A percentile compares a stretch with the other conserved stretches of the same genome.
phyloP scores from a whole-genome alignment of 2,329 filamentous ascomycete genomes.

The Sphaceloma murrayae region DNA sequence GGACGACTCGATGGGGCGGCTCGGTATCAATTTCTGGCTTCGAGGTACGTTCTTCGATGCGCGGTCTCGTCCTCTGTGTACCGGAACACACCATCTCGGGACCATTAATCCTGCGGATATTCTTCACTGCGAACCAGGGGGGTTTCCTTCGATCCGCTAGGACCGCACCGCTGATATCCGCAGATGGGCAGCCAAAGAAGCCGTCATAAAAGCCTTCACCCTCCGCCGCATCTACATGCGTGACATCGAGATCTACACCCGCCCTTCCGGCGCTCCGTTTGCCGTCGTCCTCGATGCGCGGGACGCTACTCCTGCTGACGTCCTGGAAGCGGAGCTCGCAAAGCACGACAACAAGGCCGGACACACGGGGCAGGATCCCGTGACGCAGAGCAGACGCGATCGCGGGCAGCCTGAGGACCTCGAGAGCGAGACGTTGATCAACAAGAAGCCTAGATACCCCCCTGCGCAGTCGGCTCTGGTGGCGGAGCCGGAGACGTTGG shows the following conservation, averaged over 20 bases:
- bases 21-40: slow-evolving; percentile 8
- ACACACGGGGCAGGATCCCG: neutral
- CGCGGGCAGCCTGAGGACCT: neutral
- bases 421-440: neutral
- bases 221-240: slow-evolving; percentile 27
- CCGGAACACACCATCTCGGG: too few species aligned
- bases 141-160: too few species aligned
- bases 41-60: slow-evolving; percentile 9
- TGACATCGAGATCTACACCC: slow-evolving; percentile 31
- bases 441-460: neutral
- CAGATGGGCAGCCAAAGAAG: slow-evolving; percentile 45
- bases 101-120: too few species aligned
- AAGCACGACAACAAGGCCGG: too few species aligned
- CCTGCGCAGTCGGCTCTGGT: neutral
- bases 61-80: neutral
- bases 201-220: slow-evolving; percentile 38
- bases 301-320: neutral
- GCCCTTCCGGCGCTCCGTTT: neutral
- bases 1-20: slow-evolving; percentile 1
- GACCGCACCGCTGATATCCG: neutral
- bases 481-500: neutral
- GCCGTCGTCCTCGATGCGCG: slow-evolving; percentile 12
- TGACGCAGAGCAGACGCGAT: neutral
- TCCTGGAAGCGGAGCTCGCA: neutral
- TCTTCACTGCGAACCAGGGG: too few species aligned